Base-by-base conservation (phyloP, 192 early-diverging fungal species). In the Backusella australiensis region DNA sequence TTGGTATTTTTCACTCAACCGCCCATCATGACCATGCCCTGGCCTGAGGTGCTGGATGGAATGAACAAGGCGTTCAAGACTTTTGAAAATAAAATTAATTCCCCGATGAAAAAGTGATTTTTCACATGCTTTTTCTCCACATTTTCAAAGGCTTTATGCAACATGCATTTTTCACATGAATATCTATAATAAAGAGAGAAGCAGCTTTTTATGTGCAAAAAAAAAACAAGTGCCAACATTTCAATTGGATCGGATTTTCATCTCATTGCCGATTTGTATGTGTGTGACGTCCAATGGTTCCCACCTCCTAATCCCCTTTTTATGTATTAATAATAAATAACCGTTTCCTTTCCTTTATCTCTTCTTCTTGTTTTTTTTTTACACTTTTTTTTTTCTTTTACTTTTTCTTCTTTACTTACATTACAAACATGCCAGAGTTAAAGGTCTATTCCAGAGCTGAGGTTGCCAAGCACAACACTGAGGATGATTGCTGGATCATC, bases 401-500 rank as follows among this genome's bases (percentile, higher is more conserved):
- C 56, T 29, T 67, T 21, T 53, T 26, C 34, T 56, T 44, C n/a
- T 36, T 73, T 42, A 32, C 35, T 67, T 19, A 73, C 34, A 21
- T 23, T 34, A 38, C 21, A 44, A 71, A 1, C 4, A 79, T 79
- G 78, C 73, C 78, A 59, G 67, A 69, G 21, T 38, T 79, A 14
- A 81, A 77, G 49, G 39, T 72, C 19, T 81, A 67, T 42, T 78
- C 82, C 17, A 73, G 76, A 44, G 75, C 77, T 46, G 82, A 83
- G 59, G 82, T 83, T 6, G 78, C 78, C 34, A 79, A 70, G n/a
- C 82, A 83, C 42, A 72, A 69, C 34, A 72, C 75, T 59, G 72
- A 73, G n/a, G 49, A 68, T 5, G 76, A 77, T 26, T 71, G 84
- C 77, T 91, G 90, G 90, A 83, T 91, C 73, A 89, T 91, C 69